Base-by-base conservation (phyloP, 805 yeast genomes). In the Yarrowia sp. region DNA sequence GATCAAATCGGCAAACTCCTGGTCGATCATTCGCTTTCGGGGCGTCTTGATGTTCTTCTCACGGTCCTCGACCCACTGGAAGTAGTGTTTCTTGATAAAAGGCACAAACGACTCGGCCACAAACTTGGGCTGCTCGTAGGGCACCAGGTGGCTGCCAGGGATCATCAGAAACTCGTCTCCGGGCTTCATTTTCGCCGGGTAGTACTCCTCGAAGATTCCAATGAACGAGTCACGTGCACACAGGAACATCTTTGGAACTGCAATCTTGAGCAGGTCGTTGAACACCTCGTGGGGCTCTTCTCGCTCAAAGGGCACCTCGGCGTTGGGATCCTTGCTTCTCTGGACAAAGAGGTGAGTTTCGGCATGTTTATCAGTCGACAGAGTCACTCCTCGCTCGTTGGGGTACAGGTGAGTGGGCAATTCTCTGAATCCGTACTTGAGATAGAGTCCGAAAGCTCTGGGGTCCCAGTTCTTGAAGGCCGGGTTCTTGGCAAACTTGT, bases 351-450 rank as follows among this genome's bases (percentile, higher is more conserved):
- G 40, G 36, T 45, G 53, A 5, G 70, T 65, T 50, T 72, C 74
- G 14, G 72, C 71, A n/a, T 65, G 61, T 45, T 50, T 64, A 5
- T 70, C 68, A 5, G 74, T 72, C 5, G 71, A 64, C 40, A 72
- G 64, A 2, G 73, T 70, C 19, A 72, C 69, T 26, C 71, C 72
- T 15, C 49, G 56, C 38, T 70, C 55, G 43, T 63, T 61, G 32
- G 71, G 71, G 32, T 68, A 66, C 12, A 50, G 11, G 4, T 15
- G 48, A 1, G 71, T 70, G 9, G 73, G 74, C 2, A 71, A 64
- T 8, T 59, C 38, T 46, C 73, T 46, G 43, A 72, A 55, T 1
- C 71, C 72, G 53, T 63, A 63, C 53, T 67, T 35, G 36, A 72
- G 50, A 41, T 59, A 71, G 9, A 68, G 49, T 2, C 71, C 72